phyloP scores from a whole-genome alignment of 108 stramenopile species.

The Fistulifera pelliculosa region DNA sequence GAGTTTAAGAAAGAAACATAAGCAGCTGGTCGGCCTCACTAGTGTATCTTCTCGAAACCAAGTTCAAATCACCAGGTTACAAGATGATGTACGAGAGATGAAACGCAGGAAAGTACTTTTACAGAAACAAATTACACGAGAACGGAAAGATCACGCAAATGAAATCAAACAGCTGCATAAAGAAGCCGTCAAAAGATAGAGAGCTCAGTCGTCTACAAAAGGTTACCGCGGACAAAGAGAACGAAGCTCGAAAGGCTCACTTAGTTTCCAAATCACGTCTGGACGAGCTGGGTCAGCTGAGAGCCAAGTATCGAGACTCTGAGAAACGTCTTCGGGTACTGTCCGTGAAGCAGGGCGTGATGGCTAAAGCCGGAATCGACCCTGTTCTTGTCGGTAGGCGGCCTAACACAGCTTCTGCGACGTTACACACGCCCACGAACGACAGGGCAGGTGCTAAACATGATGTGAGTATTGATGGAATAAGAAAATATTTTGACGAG shows the following conservation, averaged over 20 bases:
- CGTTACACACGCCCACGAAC: slow-evolving; percentile 2
- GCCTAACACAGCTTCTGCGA: too few relatives aligned
- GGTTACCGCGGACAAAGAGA: slow-evolving; percentile 17
- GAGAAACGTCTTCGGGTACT: slow-evolving; percentile 53
- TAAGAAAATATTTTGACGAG: slow-evolving; percentile 46
- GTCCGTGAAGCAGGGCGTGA: slow-evolving; percentile 49
- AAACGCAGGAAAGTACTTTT: slow-evolving; percentile 40
- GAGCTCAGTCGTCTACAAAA: slow-evolving; percentile 31
- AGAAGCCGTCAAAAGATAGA: slow-evolving; percentile 36
- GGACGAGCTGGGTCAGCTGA: slow-evolving; percentile 28
- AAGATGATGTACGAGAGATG: slow-evolving; percentile 31
- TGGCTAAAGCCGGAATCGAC: slow-evolving; percentile 58
- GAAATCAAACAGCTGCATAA: slow-evolving; percentile 43
- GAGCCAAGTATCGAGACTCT: slow-evolving; percentile 56
- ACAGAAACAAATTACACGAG: slow-evolving; percentile 33
- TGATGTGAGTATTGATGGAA: slow-evolving; percentile 8
- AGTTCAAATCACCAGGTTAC: slow-evolving; percentile 28
- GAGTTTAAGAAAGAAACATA: slow-evolving; percentile 27
- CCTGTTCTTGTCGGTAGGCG: slow-evolving; percentile 44
- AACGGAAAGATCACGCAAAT: slow-evolving; percentile 25
- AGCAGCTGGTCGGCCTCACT: slow-evolving; percentile 33
- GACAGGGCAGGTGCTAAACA: background rate
- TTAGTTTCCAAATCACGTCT: slow-evolving; percentile 40
- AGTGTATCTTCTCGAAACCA: slow-evolving; percentile 40
- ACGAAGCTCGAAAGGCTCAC: slow-evolving; percentile 53